A percentile compares a stretch with the other conserved stretches of the same genome.
These are phyloP conservation scores for Erythrobasidium hasegawianum DNA, from an alignment of 1,284 basidiomycete species.

Conservation along the genomic window DNA sequence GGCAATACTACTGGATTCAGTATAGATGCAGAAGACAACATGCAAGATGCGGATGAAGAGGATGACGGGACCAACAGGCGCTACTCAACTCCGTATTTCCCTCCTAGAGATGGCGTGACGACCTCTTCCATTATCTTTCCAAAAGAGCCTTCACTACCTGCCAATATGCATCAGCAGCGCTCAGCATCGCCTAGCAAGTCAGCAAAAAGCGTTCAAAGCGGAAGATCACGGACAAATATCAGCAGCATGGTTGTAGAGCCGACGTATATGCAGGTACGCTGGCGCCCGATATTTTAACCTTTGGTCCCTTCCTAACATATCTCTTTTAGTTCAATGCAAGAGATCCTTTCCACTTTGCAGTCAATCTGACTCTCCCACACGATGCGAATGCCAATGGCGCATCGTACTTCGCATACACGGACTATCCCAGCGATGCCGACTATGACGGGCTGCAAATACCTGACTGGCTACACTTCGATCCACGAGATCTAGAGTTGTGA, in stretches of 20 bases:
- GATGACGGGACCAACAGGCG: constrained; percentile 6
- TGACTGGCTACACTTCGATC: constrained; percentile 30
- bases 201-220: not conserved
- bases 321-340: constrained; percentile 7
- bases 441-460: constrained; percentile 28
- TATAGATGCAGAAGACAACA: constrained; percentile 13
- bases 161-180: not conserved
- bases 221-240: constrained; percentile 13
- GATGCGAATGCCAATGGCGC: constrained; percentile 20
- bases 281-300: no score
- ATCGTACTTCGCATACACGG: constrained; percentile 28
- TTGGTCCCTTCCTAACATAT: not conserved
- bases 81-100: constrained; percentile 29
- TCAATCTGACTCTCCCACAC: constrained; percentile 13
- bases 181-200: constrained; percentile 1
- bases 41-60: constrained; percentile 27
- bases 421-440: constrained; percentile 28
- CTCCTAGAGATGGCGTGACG: constrained; percentile 12
- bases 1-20: not conserved
- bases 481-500: constrained; percentile 34
- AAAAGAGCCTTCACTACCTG: not conserved
- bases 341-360: constrained; percentile 36
- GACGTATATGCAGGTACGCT: constrained; percentile 7
- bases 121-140: constrained; percentile 33
- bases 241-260: constrained; percentile 23